Base-by-base conservation (phyloP, 2,329 filamentous ascomycete genomes). In the Calonectria hongkongensis region DNA sequence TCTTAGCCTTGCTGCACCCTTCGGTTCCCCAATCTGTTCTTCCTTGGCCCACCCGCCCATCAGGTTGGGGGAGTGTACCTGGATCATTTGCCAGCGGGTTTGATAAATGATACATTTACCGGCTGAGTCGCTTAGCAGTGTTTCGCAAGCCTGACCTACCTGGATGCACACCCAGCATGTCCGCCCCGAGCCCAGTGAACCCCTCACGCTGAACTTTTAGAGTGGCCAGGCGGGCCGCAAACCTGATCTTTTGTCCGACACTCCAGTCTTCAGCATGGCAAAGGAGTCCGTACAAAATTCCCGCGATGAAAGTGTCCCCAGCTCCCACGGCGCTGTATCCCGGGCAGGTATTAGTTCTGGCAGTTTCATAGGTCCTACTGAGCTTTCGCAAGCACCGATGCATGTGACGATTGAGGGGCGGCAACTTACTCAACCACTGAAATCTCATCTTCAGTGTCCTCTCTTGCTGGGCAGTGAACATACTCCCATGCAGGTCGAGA, bases 261-360 rank as follows among this genome's bases (percentile, higher is more conserved):
- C 84, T 81, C 90, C 90, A 92, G 74, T 88, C 84, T 10, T 82
- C 78, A 51, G 79, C 76, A 74, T 87, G 87, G 79, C 86, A 89
- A 70, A 89, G 83, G 73, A 94, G 82, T 43, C 86, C 88, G 83
- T 92, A 94, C 62, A 95, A 84, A 82, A 94, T 91, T 72, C 92
- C 93, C 41, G 93, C 93, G 75, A 93, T 90, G 79, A 95, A 95
- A 0, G 93, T 94, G 80, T 95, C 94, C 76, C 94, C 94, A 51
- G 93, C 93, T 68, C 93, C 94, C 73, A 95, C 89, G 7, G 92
- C 88, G 81, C 93, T 94, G 81, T 81, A 77, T 69, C 58, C 72
- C 78, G 71, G 68, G 70, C 71, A 73, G 69, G 73, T 33, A 65
- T 79, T 72, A 79, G 76, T 69, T 76, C 56, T 74, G 72, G 64